Conservation (phyloP, 148 eudicot species). For the Chenopodium album region DNA sequence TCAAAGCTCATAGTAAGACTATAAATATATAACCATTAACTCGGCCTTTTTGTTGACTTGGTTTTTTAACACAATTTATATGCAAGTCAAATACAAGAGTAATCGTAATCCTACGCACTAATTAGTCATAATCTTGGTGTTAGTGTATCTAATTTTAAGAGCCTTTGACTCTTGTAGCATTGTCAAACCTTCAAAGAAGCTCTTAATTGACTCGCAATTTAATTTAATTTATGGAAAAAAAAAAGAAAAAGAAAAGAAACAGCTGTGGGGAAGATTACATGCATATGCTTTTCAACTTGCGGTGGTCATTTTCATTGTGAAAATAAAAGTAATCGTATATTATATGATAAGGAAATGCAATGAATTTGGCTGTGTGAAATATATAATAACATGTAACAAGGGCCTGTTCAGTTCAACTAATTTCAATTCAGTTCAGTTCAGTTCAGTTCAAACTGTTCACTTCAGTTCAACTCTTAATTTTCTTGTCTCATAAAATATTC, state of each 20-base stretch:
- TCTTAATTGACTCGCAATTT: background rate
- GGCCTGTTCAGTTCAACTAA: no score
- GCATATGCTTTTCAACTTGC: background rate
- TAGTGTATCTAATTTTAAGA: background rate
- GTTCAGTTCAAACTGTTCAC: no score
- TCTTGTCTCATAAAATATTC: no score
- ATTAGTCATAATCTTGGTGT: background rate
- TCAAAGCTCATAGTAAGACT: no score
- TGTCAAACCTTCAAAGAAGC: background rate
- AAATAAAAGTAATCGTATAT: background rate
- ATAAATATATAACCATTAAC: no score
- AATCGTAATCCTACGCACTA: no score
- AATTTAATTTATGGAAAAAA: background rate
- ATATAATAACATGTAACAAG: no score
- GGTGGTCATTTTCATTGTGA: background rate
- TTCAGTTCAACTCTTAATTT: no score
- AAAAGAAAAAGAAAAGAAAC: background rate
- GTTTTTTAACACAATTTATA: no score
- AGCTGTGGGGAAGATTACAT: background rate
- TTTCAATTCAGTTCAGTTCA: no score
- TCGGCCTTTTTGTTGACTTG: no score
- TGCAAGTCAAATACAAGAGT: no score
- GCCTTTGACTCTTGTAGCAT: background rate
- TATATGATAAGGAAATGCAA: slow-evolving; percentile 7
- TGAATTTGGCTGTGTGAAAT: slow-evolving; percentile 10